Percentiles rank a stretch among this genome's conserved stretches.
Conservation (phyloP, 2,329 filamentous ascomycete species). For the Diaporthe vaccinii region DNA sequence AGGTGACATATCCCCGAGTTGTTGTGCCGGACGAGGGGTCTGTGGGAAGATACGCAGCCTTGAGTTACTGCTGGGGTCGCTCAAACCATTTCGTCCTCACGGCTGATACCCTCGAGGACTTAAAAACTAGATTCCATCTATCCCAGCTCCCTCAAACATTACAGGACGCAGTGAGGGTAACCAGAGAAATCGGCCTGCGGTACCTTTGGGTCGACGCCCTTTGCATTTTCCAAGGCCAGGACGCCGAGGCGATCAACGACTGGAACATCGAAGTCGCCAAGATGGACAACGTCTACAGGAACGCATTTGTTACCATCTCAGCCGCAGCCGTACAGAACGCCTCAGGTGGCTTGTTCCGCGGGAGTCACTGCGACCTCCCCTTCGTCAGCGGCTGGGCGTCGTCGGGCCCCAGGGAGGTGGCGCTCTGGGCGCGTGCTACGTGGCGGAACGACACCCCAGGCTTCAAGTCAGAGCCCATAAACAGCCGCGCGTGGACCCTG, state of each 20-base stretch:
- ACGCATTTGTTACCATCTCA: neutral
- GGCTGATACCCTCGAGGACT: neutral
- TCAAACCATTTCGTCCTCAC: neutral
- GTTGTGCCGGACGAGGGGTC: neutral
- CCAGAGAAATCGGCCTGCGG: neutral
- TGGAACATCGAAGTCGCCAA: neutral
- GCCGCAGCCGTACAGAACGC: neutral
- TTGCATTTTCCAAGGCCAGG: slow-evolving; percentile 10
- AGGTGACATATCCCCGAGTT: neutral
- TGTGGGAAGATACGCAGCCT: neutral
- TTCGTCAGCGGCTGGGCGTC: neutral
- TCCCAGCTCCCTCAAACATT: neutral
- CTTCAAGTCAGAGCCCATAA: neutral
- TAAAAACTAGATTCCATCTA: neutral
- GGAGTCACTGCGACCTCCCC: neutral
- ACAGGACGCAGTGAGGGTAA: neutral
- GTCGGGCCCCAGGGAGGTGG: neutral
- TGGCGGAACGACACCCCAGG: neutral
- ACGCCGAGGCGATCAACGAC: neutral
- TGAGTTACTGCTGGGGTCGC: neutral
- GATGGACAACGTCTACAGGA: neutral
- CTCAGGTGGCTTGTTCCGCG: neutral
- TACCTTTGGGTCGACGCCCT: neutral
- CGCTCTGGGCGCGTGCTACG: neutral
- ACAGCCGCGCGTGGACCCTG: neutral